A percentile compares a stretch with the other conserved stretches of the same genome.
phyloP scores from a whole-genome alignment of 2,329 filamentous ascomycete genomes.

The Dothistroma pini region DNA sequence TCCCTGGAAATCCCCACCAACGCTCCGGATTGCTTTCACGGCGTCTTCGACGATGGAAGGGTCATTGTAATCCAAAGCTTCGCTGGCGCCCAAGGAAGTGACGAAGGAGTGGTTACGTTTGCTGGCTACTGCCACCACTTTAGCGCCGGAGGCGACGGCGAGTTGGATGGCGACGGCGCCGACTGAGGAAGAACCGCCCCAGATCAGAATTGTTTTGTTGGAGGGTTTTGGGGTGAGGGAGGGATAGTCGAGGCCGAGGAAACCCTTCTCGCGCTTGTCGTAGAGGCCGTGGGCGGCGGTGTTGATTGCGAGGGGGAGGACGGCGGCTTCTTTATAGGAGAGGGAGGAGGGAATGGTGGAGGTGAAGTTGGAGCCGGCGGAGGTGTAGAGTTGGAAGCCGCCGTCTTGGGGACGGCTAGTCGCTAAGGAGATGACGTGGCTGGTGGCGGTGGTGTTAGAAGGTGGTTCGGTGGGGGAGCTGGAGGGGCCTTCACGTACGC shows the following conservation, averaged over 20 bases:
- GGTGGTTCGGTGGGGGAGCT: neutral
- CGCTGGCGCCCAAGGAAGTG: slow-evolving; percentile 30
- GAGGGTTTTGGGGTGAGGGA: slow-evolving; percentile 31
- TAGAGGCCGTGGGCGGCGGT: slow-evolving; percentile 45
- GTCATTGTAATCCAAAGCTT: slow-evolving; percentile 36
- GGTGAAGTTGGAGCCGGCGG: slow-evolving; percentile 30
- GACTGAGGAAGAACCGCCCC: slow-evolving; percentile 38
- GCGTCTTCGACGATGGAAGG: slow-evolving; percentile 37
- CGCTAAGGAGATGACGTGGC: slow-evolving; percentile 25
- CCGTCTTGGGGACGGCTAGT: slow-evolving; percentile 26
- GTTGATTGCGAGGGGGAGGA: slow-evolving; percentile 45
- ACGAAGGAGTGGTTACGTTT: slow-evolving; percentile 34
- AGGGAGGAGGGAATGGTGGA: slow-evolving; percentile 40
- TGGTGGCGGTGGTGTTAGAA: neutral
- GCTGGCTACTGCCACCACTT: slow-evolving; percentile 35
- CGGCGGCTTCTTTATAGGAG: slow-evolving; percentile 38
- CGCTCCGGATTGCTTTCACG: slow-evolving; percentile 36
- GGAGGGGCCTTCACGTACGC: slow-evolving; percentile 20
- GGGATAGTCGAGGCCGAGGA: slow-evolving; percentile 40
- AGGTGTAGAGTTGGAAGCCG: slow-evolving; percentile 37
- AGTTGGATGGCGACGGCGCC: slow-evolving; percentile 36
- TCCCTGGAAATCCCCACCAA: slow-evolving; percentile 41
- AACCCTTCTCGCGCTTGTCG: slow-evolving; percentile 31
- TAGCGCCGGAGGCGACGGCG: slow-evolving; percentile 35
- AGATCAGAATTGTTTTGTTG: slow-evolving; percentile 40